Evolutionary conservation across 371 early-diverging fungal species (phyloP).

Genomic region (Massospora cicadina): DNA sequence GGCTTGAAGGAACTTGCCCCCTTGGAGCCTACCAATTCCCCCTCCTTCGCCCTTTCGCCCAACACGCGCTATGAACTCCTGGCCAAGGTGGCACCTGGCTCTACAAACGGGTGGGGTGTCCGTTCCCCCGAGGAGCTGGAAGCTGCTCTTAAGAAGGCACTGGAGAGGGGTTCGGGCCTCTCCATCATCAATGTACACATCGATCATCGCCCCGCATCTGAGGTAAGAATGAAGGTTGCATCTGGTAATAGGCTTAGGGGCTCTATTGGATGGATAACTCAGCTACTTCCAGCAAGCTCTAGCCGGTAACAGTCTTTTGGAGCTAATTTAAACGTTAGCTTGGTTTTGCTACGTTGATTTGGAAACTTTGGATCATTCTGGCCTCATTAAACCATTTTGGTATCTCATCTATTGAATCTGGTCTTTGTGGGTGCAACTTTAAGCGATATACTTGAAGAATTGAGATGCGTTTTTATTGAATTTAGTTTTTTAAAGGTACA

Average conservation of each 20-base stretch:
- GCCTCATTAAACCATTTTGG: no score
- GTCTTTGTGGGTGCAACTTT: no score
- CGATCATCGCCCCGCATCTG: slow-evolving; percentile 3
- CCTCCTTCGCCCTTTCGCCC: slow-evolving; percentile 9
- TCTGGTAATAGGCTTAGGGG: neutral
- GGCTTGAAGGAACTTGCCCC: slow-evolving; percentile 26
- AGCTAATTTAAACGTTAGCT: no score
- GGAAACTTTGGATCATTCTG: no score
- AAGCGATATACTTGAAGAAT: no score
- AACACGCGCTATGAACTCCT: slow-evolving; percentile 4
- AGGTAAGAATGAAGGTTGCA: neutral
- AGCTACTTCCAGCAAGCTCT: neutral
- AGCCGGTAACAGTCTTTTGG: no score
- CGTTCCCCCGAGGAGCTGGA: neutral
- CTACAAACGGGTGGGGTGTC: neutral
- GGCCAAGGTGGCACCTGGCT: neutral
- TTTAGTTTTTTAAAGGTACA: no score
- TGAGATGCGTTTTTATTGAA: no score
- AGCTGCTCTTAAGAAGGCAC: neutral
- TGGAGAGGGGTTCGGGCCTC: neutral
- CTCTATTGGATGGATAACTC: neutral
- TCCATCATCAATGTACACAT: slow-evolving; percentile 9
- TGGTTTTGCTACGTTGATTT: no score
- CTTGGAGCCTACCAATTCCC: neutral
- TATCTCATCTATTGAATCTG: no score